Base-by-base conservation (phyloP, 2,329 filamentous ascomycete species). In the Canariomyces notabilis region DNA sequence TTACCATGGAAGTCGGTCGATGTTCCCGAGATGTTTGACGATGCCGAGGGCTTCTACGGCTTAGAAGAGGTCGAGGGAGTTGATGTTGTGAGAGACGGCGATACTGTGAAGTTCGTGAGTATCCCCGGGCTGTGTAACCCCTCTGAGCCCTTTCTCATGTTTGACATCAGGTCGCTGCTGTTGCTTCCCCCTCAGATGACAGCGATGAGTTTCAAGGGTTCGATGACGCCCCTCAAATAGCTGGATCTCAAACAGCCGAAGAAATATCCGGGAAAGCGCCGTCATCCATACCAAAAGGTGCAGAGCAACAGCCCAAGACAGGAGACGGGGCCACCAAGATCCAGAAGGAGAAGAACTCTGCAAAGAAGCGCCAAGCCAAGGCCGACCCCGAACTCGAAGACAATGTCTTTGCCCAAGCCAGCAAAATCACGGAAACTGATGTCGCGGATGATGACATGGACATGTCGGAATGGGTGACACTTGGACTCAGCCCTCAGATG, bases 1-100 rank as follows among this genome's bases (percentile, higher is more conserved):
- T 65, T 84, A 35, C 64, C 68, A 62, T 84, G 80, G 80, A 71
- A 76, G 57, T 64, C 71, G 32, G 71, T 76, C 9, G 72, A 80
- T 16, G 80, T 93, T 3, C 87, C 88, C 6, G 86, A 90, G 60
- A 82, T 85, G 61, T 74, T 90, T 57, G 82, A 91, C 37, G 88
- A 96, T 67, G 87, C 87, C n/a, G 89, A 94, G 54, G 93, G 93
- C 0, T 96, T 98, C 64, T 94, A 84, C 58, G 89, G 87, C 0
- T 70, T 98, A 2, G 89, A 98, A 60, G 90, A 97, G 59, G 84
- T 97, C 37, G 87, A 95, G 14, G 89, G 87, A 42, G 87, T 98
- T 1, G 87, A 95, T 22, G 75, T 98, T n/a, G 72, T 95, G 34
- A 79, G 76, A 51, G 74, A 83, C 22, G 81, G 80, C 6, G 68